Evolutionary conservation across 371 early-diverging fungal genomes (phyloP).

Genomic region (Zychaea mexicana): DNA sequence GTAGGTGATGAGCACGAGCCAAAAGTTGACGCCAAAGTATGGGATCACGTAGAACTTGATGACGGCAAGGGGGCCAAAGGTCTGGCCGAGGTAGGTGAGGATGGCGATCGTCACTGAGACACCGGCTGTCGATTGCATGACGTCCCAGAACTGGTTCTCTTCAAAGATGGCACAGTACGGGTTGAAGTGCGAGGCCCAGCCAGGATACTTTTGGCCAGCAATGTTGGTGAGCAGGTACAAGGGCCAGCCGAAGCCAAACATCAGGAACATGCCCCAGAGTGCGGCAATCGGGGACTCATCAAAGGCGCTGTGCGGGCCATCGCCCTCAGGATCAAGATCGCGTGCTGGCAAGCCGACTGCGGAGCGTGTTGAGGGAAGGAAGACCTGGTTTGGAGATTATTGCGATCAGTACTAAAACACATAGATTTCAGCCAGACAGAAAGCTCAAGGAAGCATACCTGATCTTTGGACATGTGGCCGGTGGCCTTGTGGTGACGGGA

Average conservation of each 20-base stretch:
- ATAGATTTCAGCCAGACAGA: no score
- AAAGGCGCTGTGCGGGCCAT: slow-evolving; percentile 43
- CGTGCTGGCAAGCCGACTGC: slow-evolving; percentile 45
- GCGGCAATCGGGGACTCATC: slow-evolving; percentile 71
- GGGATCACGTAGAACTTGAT: slow-evolving; percentile 82
- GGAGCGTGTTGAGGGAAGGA: slow-evolving; percentile 75
- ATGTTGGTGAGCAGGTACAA: slow-evolving; percentile 73
- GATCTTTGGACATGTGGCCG: slow-evolving; percentile 81
- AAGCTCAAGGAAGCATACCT: no score
- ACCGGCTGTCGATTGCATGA: slow-evolving; percentile 76
- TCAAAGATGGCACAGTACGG: slow-evolving; percentile 78
- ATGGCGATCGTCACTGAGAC: slow-evolving; percentile 55
- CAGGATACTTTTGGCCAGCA: slow-evolving; percentile 70
- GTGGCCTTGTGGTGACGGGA: slow-evolving; percentile 86
- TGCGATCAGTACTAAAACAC: no score
- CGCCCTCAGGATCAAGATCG: slow-evolving; percentile 40
- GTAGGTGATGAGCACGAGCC: slow-evolving; percentile 88
- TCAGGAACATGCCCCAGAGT: slow-evolving; percentile 58
- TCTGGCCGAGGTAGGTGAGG: slow-evolving; percentile 51
- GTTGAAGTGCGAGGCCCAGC: slow-evolving; percentile 84
- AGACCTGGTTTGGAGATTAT: slow-evolving; percentile 69
- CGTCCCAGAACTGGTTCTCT: slow-evolving; percentile 59
- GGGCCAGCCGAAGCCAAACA: slow-evolving; percentile 85
- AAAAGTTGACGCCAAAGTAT: slow-evolving; percentile 79
- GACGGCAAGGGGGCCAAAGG: slow-evolving; percentile 62